These are phyloP conservation scores for Botryotinia narcissicola DNA, from an alignment of 2,329 filamentous ascomycete genomes.

Conservation along the genomic window DNA sequence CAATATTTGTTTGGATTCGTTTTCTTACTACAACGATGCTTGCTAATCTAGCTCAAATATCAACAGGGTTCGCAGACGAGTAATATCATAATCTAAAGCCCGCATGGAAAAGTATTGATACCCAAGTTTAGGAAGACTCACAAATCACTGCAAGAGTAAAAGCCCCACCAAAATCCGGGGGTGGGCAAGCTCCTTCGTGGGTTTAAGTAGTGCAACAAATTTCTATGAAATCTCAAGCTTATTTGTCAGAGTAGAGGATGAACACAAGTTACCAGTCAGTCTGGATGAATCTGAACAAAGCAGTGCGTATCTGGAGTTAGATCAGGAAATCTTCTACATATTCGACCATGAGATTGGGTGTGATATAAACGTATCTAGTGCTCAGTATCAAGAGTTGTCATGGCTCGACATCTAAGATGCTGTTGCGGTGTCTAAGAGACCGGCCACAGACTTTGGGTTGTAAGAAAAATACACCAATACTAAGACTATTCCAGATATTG, in stretches of 20 bases:
- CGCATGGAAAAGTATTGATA: not conserved
- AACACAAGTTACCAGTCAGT: too few species aligned
- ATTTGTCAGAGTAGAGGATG: too few species aligned
- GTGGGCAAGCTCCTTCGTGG: not conserved
- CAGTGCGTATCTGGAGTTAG: not conserved
- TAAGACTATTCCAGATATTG: too few species aligned
- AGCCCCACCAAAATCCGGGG: not conserved
- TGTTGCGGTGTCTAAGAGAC: not conserved
- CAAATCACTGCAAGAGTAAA: not conserved
- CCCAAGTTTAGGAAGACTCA: not conserved
- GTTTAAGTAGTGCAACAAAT: not conserved
- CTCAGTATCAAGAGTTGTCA: not conserved
- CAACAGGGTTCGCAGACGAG: not conserved
- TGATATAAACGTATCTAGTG: not conserved
- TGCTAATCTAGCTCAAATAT: not conserved
- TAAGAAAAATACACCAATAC: too few species aligned
- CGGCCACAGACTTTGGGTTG: too few species aligned
- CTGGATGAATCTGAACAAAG: not conserved
- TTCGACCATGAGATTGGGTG: not conserved
- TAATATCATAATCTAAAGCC: not conserved
- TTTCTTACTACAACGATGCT: not conserved
- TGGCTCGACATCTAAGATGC: not conserved
- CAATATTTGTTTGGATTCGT: not conserved
- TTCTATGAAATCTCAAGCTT: too few species aligned
- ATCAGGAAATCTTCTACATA: not conserved